Conservation (phyloP, 257 asterid genomes). For the Forsythia suspensa region DNA sequence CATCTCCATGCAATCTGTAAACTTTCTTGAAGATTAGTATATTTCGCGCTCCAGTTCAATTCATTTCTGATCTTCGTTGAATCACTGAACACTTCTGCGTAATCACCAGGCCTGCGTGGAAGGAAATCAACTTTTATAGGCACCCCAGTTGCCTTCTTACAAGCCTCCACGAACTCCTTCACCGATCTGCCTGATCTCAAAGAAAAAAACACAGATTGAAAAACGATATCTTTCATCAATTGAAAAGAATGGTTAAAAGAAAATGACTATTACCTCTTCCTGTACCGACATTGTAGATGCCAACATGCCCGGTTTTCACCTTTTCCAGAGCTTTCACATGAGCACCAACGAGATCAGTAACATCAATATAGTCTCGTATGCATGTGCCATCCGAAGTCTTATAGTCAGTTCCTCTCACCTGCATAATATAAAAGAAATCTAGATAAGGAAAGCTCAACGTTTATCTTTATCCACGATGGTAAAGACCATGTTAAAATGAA, state of each 20-base stretch:
- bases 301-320: conserved; percentile 11
- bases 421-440: not conserved
- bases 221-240: not conserved
- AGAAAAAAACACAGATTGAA: conserved; percentile 2
- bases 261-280: conserved; percentile 1
- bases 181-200: conserved; percentile 73
- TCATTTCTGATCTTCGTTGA: conserved; percentile 69
- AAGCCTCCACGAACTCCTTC: conserved; percentile 89
- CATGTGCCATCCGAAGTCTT: conserved; percentile 6
- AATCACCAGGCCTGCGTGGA: conserved; percentile 88
- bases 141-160: conserved; percentile 85
- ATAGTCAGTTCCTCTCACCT: conserved; percentile 17
- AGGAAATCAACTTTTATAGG: conserved; percentile 75
- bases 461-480: too few relatives aligned
- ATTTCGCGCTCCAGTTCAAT: conserved; percentile 77
- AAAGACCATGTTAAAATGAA: too few relatives aligned
- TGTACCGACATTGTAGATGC: conserved; percentile 9
- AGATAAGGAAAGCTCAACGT: too few relatives aligned
- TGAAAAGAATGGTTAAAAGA: not conserved
- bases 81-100: conserved; percentile 83
- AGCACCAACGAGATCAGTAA: conserved; percentile 16
- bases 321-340: conserved; percentile 16
- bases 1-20: conserved; percentile 83
- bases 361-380: conserved; percentile 1
- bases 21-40: conserved; percentile 69